Percentiles rank a stretch among this genome's conserved stretches.
These are phyloP conservation scores for Musa itinerans DNA, from an alignment of 176 grass and related monocot genomes.

Conservation along the genomic window DNA sequence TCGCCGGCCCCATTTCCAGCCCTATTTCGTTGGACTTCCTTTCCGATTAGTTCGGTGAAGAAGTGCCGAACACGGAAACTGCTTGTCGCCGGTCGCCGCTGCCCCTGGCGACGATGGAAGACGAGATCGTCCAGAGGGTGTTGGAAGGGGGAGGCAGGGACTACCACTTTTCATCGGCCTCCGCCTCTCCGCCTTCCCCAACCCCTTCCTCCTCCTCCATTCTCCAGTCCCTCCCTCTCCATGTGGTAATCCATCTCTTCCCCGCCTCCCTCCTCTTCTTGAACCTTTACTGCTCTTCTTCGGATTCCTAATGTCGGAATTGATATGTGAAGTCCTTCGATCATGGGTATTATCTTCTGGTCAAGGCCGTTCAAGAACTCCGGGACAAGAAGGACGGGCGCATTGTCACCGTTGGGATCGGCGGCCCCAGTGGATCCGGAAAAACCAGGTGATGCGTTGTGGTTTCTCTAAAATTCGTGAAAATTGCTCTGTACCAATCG, in stretches of 20 bases:
- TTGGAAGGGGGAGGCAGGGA: slow-evolving; percentile 26
- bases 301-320: not conserved
- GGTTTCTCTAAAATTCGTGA: not conserved
- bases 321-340: slow-evolving; percentile 60
- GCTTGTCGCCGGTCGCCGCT: slow-evolving; percentile 3
- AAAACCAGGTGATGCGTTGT: slow-evolving; percentile 59
- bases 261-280: not conserved
- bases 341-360: slow-evolving; percentile 85
- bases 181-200: slow-evolving; percentile 30
- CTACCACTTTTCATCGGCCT: slow-evolving; percentile 28
- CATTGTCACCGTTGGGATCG: slow-evolving; percentile 78
- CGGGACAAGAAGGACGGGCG: slow-evolving; percentile 89
- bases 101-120: slow-evolving; percentile 26
- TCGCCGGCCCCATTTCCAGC: not conserved
- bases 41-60: not conserved
- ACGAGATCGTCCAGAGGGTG: slow-evolving; percentile 29
- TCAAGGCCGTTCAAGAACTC: slow-evolving; percentile 97
- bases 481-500: not conserved
- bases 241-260: slow-evolving; percentile 49
- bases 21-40: not conserved
- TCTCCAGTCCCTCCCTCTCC: slow-evolving; percentile 89
- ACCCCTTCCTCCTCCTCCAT: slow-evolving; percentile 60
- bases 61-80: not conserved
- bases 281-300: slow-evolving; percentile 5
- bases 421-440: slow-evolving; percentile 84